A percentile compares a stretch with the other conserved stretches of the same genome.
Conservation (phyloP, 2,329 filamentous ascomycete genomes). For the Akanthomyces dipterigenus region DNA sequence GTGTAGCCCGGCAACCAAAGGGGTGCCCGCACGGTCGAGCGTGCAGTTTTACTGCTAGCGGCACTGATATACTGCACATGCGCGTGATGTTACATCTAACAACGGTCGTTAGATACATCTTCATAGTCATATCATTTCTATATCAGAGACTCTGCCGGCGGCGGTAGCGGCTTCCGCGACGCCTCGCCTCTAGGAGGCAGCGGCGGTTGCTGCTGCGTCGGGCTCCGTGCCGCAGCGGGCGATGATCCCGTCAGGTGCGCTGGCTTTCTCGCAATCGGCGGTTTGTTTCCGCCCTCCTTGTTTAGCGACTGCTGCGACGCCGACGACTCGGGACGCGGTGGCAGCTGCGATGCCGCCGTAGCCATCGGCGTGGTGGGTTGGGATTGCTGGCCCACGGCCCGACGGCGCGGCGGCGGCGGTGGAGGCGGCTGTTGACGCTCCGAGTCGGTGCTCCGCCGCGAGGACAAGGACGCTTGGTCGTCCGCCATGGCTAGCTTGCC, state of each 20-base stretch:
- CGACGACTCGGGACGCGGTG: constrained; percentile 29
- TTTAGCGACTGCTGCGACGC: constrained; percentile 13
- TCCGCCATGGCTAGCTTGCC: constrained; percentile 38
- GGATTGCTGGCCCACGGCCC: constrained; percentile 21
- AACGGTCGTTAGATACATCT: neutral
- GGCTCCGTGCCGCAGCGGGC: constrained; percentile 19
- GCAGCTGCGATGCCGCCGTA: constrained; percentile 27
- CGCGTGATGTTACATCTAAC: neutral
- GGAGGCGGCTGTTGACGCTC: constrained; percentile 18
- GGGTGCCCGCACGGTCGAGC: too few species aligned
- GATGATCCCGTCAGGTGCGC: constrained; percentile 37
- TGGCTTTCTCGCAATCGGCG: constrained; percentile 58
- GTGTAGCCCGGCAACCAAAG: too few species aligned
- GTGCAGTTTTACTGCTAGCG: too few species aligned
- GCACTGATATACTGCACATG: neutral
- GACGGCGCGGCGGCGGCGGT: constrained; percentile 20
- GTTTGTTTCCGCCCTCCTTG: constrained; percentile 21
- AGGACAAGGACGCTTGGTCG: constrained; percentile 16
- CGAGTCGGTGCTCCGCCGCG: neutral
- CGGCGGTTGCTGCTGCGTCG: constrained; percentile 10
- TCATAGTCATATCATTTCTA: neutral
- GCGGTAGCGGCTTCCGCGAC: neutral
- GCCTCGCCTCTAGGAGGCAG: neutral
- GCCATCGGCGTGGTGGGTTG: constrained; percentile 18
- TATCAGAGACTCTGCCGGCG: constrained; percentile 4